A percentile compares a stretch with the other conserved stretches of the same genome.
Conservation (phyloP, 805 yeast species). For the Komagataella mondaviorum region DNA sequence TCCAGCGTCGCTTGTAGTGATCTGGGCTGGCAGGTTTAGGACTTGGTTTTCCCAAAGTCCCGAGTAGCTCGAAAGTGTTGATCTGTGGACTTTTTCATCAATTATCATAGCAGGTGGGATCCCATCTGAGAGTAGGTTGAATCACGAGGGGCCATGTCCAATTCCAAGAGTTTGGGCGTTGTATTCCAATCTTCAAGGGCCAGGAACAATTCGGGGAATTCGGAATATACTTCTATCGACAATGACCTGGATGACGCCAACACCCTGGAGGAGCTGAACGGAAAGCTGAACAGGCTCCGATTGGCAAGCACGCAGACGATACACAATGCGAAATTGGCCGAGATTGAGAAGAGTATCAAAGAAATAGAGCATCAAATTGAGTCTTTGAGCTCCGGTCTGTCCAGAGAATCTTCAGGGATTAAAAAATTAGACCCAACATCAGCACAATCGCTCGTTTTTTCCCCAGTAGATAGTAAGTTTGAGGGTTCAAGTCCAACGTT, state of each 20-base stretch:
- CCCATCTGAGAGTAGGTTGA: not conserved
- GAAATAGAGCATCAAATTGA: not conserved
- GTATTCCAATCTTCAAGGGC: not conserved
- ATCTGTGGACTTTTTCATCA: not conserved
- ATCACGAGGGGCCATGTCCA: slow-evolving; percentile 3
- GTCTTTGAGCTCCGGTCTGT: not conserved
- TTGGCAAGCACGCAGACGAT: not conserved
- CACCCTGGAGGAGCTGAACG: not conserved
- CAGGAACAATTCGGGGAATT: not conserved
- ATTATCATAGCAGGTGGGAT: not conserved
- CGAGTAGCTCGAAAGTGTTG: not conserved
- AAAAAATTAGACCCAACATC: not conserved
- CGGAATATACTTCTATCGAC: not conserved
- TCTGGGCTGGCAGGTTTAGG: too few relatives aligned
- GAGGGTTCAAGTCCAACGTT: slow-evolving; percentile 34
- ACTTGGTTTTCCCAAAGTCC: not conserved
- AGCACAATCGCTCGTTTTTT: not conserved
- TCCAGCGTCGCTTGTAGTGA: not conserved
- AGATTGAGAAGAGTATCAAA: not conserved
- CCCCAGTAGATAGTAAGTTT: not conserved
- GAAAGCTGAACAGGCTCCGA: not conserved
- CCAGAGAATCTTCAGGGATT: not conserved
- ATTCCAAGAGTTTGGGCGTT: not conserved
- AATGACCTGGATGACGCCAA: not conserved
- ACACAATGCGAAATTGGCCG: not conserved